Evolutionary conservation across 352 stramenopile species (phyloP).

Genomic region (Chrysophaeum taylorii): DNA sequence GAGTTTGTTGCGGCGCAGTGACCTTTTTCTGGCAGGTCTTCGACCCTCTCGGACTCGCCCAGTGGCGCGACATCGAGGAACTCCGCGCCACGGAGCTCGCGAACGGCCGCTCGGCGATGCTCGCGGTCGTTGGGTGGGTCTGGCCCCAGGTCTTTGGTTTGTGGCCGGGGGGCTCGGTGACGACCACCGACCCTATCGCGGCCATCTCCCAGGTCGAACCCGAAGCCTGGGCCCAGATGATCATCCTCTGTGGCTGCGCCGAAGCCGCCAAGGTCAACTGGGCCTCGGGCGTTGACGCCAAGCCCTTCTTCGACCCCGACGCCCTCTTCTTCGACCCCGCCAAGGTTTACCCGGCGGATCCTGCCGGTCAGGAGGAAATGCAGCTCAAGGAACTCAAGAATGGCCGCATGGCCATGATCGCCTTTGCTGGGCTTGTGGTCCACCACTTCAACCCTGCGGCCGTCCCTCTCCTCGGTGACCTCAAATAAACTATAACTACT

Average conservation of each 20-base stretch:
- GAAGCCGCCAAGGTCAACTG: constrained; percentile 47
- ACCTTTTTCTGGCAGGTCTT: too few species aligned
- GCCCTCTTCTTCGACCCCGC: constrained; percentile 47
- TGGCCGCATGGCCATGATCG: constrained; percentile 55
- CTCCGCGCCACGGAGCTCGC: constrained; percentile 49
- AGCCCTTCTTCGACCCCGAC: constrained; percentile 23
- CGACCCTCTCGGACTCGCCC: constrained; percentile 44
- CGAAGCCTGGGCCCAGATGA: constrained; percentile 56
- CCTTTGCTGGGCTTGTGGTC: constrained; percentile 43
- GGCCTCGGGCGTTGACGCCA: not conserved
- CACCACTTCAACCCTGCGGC: constrained; percentile 40
- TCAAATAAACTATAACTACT: too few species aligned
- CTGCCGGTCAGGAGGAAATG: constrained; percentile 38
- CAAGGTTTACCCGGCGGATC: constrained; percentile 36
- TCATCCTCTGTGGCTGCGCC: constrained; percentile 47
- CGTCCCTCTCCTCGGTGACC: constrained; percentile 29
- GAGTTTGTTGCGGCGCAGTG: too few species aligned
- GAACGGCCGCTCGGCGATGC: constrained; percentile 55
- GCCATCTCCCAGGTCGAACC: constrained; percentile 47
- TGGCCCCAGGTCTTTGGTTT: constrained; percentile 45
- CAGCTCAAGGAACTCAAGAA: constrained; percentile 58
- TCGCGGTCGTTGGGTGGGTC: constrained; percentile 52
- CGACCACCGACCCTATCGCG: constrained; percentile 47
- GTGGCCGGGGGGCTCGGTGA: constrained; percentile 42
- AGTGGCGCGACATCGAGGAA: constrained; percentile 45